Evolutionary conservation across 73 alveolate species (phyloP).

Genomic region (Paraurostyla sp.): DNA sequence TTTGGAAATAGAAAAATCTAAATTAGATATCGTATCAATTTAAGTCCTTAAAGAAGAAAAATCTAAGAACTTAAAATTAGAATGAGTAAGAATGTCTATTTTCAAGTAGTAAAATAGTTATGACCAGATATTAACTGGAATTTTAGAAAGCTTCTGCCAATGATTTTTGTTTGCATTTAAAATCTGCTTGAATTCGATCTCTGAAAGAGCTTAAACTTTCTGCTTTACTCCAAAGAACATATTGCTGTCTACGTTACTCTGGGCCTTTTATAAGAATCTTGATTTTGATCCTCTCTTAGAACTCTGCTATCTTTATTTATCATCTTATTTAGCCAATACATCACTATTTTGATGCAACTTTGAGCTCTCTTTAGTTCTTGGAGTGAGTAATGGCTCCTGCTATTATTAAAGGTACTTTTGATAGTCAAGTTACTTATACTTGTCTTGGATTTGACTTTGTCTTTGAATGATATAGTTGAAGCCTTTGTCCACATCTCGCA

Average conservation of each 20-base stretch:
- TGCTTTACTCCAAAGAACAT: too few relatives aligned
- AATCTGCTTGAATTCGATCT: not conserved
- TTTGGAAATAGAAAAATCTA: slow-evolving; percentile 8
- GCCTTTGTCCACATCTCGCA: not conserved
- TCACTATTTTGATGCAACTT: too few relatives aligned
- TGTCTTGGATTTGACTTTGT: not conserved
- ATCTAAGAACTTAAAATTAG: slow-evolving; percentile 11
- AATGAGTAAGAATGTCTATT: slow-evolving; percentile 20
- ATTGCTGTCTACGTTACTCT: too few relatives aligned
- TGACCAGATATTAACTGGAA: not conserved
- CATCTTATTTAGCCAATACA: too few relatives aligned
- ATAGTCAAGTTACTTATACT: not conserved
- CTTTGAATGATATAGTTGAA: not conserved
- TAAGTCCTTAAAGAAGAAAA: not conserved
- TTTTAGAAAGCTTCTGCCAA: slow-evolving; percentile 19
- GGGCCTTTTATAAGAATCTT: too few relatives aligned
- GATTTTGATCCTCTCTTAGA: too few relatives aligned
- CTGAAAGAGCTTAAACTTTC: not conserved
- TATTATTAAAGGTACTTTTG: not conserved
- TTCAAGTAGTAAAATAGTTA: not conserved
- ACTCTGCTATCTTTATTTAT: too few relatives aligned
- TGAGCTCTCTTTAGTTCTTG: too few relatives aligned
- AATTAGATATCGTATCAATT: slow-evolving; percentile 18
- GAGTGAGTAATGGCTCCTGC: not conserved
- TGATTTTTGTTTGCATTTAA: not conserved